Base-by-base conservation (phyloP, 73 alveolate species). In the Paramecium sexaurelia region DNA sequence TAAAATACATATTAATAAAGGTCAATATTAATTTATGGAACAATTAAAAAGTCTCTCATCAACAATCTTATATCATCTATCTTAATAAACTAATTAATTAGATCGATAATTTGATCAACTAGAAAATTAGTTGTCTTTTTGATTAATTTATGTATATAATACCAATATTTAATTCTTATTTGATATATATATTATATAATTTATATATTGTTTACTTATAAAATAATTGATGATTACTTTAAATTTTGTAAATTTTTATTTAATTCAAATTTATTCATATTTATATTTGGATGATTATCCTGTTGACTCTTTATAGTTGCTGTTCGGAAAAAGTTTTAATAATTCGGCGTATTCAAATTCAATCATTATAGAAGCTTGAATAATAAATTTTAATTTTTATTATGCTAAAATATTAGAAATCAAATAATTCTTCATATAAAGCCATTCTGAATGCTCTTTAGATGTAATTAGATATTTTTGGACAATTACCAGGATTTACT, bases 41-140 rank as follows among this genome's bases (percentile, higher is more conserved):
- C n/a, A 61, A 61, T 61, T 61, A 61, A 61, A 61, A 61, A 61
- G 26, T 61, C 27, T 61, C 43, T 32, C 39, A 19, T 22, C 39
- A 61, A 61, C 83, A 61, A 61, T 61, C 39, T 13, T 61, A 26
- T 61, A 61, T 61, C 43, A 61, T 61, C 26, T 61, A 61, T 61
- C 83, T 26, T 32, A 61, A 61, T 61, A 61, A 61, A 61, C 83
- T 9, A 61, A 61, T 61, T 29, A 61, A 61, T 61, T 61, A 61
- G 83, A 61, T 61, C 83, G 43, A 4, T 32, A 61, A 26, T 61
- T 61, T 26, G 83, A 61, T 61, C 17, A 29, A 61, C 26, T 61
- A 20, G 83, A 61, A 32, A 61, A 61, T n/a, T 61, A 61, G n/a
- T 61, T 61, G 26, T 51, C 67, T 15, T 51, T 51, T 51, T 51